Base-by-base conservation (phyloP, 1,284 basidiomycete genomes). In the Austroboletus novae-zelandiae region DNA sequence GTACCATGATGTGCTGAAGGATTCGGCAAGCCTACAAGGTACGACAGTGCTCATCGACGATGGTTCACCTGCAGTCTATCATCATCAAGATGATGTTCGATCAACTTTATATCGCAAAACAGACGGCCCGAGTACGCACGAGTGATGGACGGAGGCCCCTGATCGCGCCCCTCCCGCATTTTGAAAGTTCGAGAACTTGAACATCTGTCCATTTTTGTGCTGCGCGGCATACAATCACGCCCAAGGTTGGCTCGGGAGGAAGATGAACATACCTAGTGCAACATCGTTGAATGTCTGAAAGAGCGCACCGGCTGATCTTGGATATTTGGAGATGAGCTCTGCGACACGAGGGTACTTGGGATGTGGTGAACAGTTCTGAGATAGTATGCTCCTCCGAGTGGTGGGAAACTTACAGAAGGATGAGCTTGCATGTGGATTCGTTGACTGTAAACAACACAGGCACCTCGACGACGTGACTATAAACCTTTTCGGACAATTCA, bases 171-270 rank as follows among this genome's bases (percentile, higher is more conserved):
- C 87, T 71, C 31, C 68, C 66, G 59, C 82, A 83, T 11, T 61
- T 59, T 32, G 76, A 69, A 1, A 90, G 71, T 43, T 89, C 86
- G 17, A 86, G 54, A 2, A 87, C 67, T 57, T 82, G 71, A 0
- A 89, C 66, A 37, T 83, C 76, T 4, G 66, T 70, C 89, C 89
- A 91, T 66, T 80, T 74, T 61, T 91, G 88, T 11, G 80, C 87
- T 90, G 49, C 17, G 15, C 20, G 8, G 31, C n/a, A 17, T 25
- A 32, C 13, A 11, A 30, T 15, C 14, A 29, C 9, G 48, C 42
- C 23, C 46, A 20, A 10, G 18, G 27, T 32, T 41, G n/a, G 34
- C 17, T 39, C n/a, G 4, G 1, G 32, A 29, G 41, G 30, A 8
- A 6, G 42, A 15, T 30, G 25, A 40, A 53, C 61, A 43, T 45